A percentile compares a stretch with the other conserved stretches of the same genome.
These are phyloP conservation scores for Fusarium nelsonii DNA, from an alignment of 2,329 filamentous ascomycete genomes.

Conservation along the genomic window DNA sequence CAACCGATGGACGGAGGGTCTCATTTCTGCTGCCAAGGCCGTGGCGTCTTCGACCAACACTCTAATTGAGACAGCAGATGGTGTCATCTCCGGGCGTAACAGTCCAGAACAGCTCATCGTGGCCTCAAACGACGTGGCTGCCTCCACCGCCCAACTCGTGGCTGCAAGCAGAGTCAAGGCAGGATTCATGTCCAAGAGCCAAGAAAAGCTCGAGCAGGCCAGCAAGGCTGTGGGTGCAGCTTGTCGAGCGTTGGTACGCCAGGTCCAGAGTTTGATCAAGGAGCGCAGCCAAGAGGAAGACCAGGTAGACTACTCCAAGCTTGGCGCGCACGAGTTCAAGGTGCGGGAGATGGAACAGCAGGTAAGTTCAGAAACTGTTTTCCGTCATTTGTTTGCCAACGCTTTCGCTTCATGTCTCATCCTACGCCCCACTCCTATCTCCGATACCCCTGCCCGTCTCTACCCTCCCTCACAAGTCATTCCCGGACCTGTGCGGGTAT, in stretches of 20 bases:
- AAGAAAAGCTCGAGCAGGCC: conserved; percentile 90
- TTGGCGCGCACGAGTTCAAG: conserved; percentile 97
- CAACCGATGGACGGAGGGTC: conserved; percentile 97
- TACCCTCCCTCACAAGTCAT: conserved; percentile 13
- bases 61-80: conserved; percentile 97
- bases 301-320: conserved; percentile 85
- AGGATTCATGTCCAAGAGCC: conserved; percentile 96
- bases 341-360: conserved; percentile 99
- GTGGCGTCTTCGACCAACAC: conserved; percentile 94
- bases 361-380: conserved; percentile 65
- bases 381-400: conserved; percentile 28
- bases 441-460: conserved; percentile 5
- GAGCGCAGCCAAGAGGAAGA: conserved; percentile 87
- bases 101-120: conserved; percentile 97
- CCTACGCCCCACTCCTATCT: conserved; percentile 9
- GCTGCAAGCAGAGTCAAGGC: conserved; percentile 97
- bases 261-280: conserved; percentile 94
- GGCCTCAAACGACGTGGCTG: conserved; percentile 95
- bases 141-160: conserved; percentile 95
- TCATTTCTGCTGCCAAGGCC: conserved; percentile 97
- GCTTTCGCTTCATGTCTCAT: conserved; percentile 7
- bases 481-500: conserved; percentile 23
- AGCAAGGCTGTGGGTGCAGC: conserved; percentile 93
- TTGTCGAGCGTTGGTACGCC: conserved; percentile 87
- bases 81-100: conserved; percentile 91